Evolutionary conservation across 495 filamentous ascomycete genomes (phyloP), one percentile per base, ranked within the genome.

Genomic region (Cladorrhinum samala): DNA sequence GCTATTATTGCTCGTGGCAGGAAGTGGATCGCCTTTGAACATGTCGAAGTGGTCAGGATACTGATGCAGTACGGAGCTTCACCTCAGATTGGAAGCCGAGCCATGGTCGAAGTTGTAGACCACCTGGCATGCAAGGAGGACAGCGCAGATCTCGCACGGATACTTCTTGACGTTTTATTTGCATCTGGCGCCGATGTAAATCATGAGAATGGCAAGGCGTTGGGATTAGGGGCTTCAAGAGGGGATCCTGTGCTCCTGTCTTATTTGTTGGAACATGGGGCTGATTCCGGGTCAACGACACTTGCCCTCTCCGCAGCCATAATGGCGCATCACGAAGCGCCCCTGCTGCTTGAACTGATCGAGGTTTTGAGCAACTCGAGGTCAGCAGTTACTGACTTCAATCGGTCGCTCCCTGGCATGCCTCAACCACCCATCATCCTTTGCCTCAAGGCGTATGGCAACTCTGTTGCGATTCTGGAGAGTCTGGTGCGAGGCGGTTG

Each of bases 131-230:
- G 66, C 45, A 47, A 61, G 17, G 49, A 60, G 13, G 42, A 61
- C 1, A 53, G 58, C 16, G 57, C 51, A 4, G 46, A 65, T 17
- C 6, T 74, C 2, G 67, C 67, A 2, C 60, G 61, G 30, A 47
- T 56, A 6, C 59, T 74, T 11, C 47, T 69, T n/a, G 61, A 66
- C 33, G 46, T 64, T 3, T 56, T 76, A 14, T 64, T 76, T 19
- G 66, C 61, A 3, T 50, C 68, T 9, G 62, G 63, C 1, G 72
- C 64, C 9, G 66, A 73, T 52, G 66, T 72, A 37, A 72, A 74
- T 48, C 62, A 68, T 47, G 70, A 76, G 19, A 59, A 67, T 43
- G 72, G 72, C 5, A 71, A 72, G 54, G 68, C 62, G 2, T 37
- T 74, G 30, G 63, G 65, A 19, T 61, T 69, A 14, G 72, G 70